Evolutionary conservation across 352 stramenopile species (phyloP).

Genomic region (Plasmopara halstedii): DNA sequence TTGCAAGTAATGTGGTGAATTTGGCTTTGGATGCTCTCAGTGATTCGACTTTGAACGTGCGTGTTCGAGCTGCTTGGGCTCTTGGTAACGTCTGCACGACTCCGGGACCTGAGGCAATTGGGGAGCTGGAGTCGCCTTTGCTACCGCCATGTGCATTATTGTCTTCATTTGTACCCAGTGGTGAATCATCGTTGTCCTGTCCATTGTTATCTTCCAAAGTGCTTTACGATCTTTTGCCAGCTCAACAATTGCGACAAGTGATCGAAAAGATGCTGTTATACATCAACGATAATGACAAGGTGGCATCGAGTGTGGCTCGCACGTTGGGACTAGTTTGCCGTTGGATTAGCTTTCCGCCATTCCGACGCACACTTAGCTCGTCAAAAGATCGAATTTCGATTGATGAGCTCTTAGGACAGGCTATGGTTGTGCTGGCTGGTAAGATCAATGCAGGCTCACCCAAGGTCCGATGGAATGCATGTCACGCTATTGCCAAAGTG

Average conservation of each 20-base stretch:
- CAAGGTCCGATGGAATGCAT: slow-evolving; percentile 85
- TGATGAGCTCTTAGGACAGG: slow-evolving; percentile 53
- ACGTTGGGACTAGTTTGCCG: slow-evolving; percentile 74
- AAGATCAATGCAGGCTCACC: slow-evolving; percentile 78
- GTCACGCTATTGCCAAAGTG: slow-evolving; percentile 83
- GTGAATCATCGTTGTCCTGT: slow-evolving; percentile 8
- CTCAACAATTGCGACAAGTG: slow-evolving; percentile 51
- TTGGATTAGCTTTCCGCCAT: slow-evolving; percentile 70
- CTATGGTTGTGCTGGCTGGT: slow-evolving; percentile 56
- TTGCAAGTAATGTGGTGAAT: slow-evolving; percentile 52
- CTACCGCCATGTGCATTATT: slow-evolving; percentile 5
- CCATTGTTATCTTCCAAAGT: slow-evolving; percentile 15
- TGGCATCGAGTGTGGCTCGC: slow-evolving; percentile 74
- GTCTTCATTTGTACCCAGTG: slow-evolving; percentile 8
- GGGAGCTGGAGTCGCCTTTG: slow-evolving; percentile 3
- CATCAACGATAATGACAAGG: slow-evolving; percentile 86
- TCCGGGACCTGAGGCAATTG: slow-evolving; percentile 44
- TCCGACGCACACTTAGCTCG: slow-evolving; percentile 28
- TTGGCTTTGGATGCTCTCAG: slow-evolving; percentile 56
- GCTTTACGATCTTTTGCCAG: slow-evolving; percentile 61
- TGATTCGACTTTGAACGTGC: slow-evolving; percentile 80
- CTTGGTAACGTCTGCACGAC: slow-evolving; percentile 84
- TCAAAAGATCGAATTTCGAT: slow-evolving; percentile 25
- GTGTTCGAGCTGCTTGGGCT: slow-evolving; percentile 74
- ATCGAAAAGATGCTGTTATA: slow-evolving; percentile 81